Evolutionary conservation across 78 protist species (phyloP), one percentile per base, ranked within the genome.

Genomic region (Chrysochromulina parva): DNA sequence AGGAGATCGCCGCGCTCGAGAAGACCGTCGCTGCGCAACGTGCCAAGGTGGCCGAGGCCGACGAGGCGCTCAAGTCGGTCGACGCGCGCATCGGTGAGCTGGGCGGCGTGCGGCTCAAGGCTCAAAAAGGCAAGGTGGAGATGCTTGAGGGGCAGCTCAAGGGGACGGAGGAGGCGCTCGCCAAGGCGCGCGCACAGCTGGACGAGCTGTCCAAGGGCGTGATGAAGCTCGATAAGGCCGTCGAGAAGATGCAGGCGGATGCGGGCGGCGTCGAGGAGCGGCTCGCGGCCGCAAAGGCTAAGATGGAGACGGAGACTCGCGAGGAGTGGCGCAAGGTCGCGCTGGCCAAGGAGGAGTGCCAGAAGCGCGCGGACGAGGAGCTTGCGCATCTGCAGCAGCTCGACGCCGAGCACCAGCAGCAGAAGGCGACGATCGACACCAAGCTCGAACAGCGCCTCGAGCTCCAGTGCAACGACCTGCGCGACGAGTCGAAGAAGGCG

Each of bases 61-160:
- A 54, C 76, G 58, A 20, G n/a, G 76, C 5, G 38, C 84, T 95
- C 26, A 86, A 65, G 60, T 82, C 58, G 10, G 74, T 94, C 88
- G 94, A 94, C 91, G 91, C 90, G 62, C 4, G 86, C 85, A 90
- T 96, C 38, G 17, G 11, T 62, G 86, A 26, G 55, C 89, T 92
- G 13, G 97, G 98, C 50, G 97, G 98, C 62, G 14, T 85, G 24
- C 3, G 24, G 52, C 81, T 96, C 24, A 80, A 81, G 22, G 87
- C 54, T 14, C 94, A 89, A 59, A 88, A 94, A 60, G 22, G 80
- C 26, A 93, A 93, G 93, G 96, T 94, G 65, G 95, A 14, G 47
- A 4, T 26, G 47, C 19, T 69, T 54, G 52, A 16, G 11, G 88
- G 71, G 73, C 59, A 91, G 48, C n/a, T 93, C 38, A 93, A 6